These are phyloP conservation scores for Desmodesmus armatus DNA, from an alignment of 139 green algal genomes.

Conservation along the genomic window DNA sequence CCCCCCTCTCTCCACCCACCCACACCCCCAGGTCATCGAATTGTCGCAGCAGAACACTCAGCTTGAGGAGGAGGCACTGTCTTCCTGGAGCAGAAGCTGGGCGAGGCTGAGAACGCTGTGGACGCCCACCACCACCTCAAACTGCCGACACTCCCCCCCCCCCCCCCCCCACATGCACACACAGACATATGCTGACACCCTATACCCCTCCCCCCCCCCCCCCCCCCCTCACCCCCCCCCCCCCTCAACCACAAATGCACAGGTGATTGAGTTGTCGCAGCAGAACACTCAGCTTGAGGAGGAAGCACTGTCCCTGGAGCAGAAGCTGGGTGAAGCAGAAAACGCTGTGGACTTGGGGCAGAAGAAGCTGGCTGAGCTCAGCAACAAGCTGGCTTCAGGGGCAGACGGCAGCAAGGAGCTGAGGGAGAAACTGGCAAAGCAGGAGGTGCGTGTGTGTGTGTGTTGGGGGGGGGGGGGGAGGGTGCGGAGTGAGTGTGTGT, in stretches of 20 bases:
- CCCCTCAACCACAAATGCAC: too few relatives aligned
- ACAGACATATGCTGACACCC: too few relatives aligned
- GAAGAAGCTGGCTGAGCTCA: slow-evolving; percentile 31
- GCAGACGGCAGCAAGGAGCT: slow-evolving; percentile 40
- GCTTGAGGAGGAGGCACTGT: background rate
- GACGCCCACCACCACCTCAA: too few relatives aligned
- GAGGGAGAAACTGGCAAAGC: background rate
- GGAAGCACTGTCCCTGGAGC: slow-evolving; percentile 39
- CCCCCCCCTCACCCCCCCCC: too few relatives aligned
- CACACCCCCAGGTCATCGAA: background rate
- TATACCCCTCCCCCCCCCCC: too few relatives aligned
- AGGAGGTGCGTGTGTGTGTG: slow-evolving; percentile 25
- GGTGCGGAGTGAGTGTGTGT: too few relatives aligned
- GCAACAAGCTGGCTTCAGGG: background rate
- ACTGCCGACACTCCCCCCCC: too few relatives aligned
- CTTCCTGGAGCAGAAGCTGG: background rate
- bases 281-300: slow-evolving; percentile 41
- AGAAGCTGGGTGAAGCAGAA: slow-evolving; percentile 39
- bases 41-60: background rate
- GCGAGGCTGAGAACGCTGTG: too few relatives aligned
- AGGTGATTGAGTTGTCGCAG: slow-evolving; percentile 42
- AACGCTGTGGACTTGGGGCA: slow-evolving; percentile 9
- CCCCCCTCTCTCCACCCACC: background rate
- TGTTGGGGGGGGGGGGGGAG: too few relatives aligned
- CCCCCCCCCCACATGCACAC: too few relatives aligned